These are phyloP conservation scores for Penicillium sp. DNA, from an alignment of 2,329 filamentous ascomycete genomes.

Conservation along the genomic window DNA sequence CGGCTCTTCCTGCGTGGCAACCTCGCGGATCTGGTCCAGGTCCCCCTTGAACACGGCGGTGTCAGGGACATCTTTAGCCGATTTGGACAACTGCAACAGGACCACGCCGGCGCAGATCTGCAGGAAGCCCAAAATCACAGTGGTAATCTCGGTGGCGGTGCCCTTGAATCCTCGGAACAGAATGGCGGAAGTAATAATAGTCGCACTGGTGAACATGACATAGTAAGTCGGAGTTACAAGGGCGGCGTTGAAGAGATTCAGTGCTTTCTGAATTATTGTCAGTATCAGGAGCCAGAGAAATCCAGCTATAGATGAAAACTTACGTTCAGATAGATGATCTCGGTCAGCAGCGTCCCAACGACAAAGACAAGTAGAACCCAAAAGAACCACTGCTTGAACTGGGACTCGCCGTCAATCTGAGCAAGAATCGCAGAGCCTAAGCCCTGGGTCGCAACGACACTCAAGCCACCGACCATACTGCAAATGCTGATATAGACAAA, in stretches of 20 bases:
- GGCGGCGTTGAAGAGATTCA: slow-evolving; percentile 95
- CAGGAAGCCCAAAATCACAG: slow-evolving; percentile 88
- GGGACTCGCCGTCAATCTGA: slow-evolving; percentile 72
- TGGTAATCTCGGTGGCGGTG: slow-evolving; percentile 72
- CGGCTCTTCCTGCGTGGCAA: slow-evolving; percentile 92
- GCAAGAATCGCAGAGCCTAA: slow-evolving; percentile 87
- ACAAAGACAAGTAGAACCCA: slow-evolving; percentile 92
- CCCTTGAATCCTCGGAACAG: slow-evolving; percentile 94
- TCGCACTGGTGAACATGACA: slow-evolving; percentile 94
- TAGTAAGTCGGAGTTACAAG: slow-evolving; percentile 98
- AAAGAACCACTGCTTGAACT: slow-evolving; percentile 97
- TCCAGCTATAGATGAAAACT: slow-evolving; percentile 42
- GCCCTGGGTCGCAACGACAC: slow-evolving; percentile 91
- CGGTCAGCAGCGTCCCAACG: slow-evolving; percentile 79
- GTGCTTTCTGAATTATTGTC: slow-evolving; percentile 71
- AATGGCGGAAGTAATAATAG: slow-evolving; percentile 89
- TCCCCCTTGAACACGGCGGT: slow-evolving; percentile 88
- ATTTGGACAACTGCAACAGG: slow-evolving; percentile 92
- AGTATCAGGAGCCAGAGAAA: slow-evolving; percentile 5
- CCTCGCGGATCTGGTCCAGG: slow-evolving; percentile 89
- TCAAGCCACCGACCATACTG: slow-evolving; percentile 88
- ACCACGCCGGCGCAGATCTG: slow-evolving; percentile 92
- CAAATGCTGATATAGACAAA: slow-evolving; percentile 95
- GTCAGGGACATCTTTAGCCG: slow-evolving; percentile 94
- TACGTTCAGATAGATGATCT: slow-evolving; percentile 95